Conservation (phyloP, 2,329 filamentous ascomycete genomes). For the Aureobasidium lini region DNA sequence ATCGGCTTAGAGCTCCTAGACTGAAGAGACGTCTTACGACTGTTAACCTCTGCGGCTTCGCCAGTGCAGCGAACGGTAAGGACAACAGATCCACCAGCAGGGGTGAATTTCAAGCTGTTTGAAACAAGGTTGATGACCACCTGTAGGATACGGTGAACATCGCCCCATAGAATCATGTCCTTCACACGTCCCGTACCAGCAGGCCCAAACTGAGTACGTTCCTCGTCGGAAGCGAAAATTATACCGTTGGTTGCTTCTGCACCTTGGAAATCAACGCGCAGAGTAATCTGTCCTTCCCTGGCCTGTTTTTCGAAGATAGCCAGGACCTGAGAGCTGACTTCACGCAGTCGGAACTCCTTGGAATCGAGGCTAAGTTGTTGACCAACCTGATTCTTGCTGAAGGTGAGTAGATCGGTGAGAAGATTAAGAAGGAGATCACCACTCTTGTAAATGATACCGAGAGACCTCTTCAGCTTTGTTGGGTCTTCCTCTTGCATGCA, state of each 20-base stretch:
- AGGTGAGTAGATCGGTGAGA: conserved; percentile 81
- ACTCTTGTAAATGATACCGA: conserved; percentile 84
- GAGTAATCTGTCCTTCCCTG: conserved; percentile 66
- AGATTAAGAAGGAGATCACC: conserved; percentile 78
- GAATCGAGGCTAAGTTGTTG: conserved; percentile 76
- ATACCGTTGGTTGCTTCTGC: conserved; percentile 26
- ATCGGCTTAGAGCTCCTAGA: conserved; percentile 30
- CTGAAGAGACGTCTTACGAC: conserved; percentile 34
- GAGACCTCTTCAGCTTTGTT: conserved; percentile 67
- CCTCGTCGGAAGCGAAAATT: neutral
- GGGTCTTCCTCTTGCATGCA: conserved; percentile 88
- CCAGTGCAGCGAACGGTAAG: conserved; percentile 68
- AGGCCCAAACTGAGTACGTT: conserved; percentile 50
- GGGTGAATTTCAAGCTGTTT: conserved; percentile 88
- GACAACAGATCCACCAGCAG: conserved; percentile 64
- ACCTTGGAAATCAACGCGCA: conserved; percentile 61
- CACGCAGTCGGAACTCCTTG: conserved; percentile 75
- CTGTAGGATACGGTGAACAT: conserved; percentile 82
- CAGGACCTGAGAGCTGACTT: conserved; percentile 72
- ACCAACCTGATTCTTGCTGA: conserved; percentile 91
- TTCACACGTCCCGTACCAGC: conserved; percentile 55
- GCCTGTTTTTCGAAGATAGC: conserved; percentile 90
- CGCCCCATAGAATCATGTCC: conserved; percentile 87
- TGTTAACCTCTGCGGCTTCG: conserved; percentile 43
- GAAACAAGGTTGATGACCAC: conserved; percentile 91